Evolutionary conservation across 805 yeast genomes (phyloP), one percentile per base, ranked within the genome.

Genomic region (Candida qinlingensis): DNA sequence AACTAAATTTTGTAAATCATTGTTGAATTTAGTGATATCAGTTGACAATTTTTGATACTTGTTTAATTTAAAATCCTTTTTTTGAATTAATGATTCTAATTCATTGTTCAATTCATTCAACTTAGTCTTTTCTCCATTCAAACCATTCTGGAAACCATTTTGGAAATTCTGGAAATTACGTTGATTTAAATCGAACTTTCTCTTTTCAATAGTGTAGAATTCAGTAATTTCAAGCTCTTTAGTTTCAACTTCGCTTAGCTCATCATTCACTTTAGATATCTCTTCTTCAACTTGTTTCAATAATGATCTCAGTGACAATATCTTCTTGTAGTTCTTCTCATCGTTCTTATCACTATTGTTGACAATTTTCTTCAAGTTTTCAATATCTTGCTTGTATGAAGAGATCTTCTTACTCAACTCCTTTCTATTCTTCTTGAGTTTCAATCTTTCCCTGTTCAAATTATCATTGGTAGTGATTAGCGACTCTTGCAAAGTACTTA

Each of bases 401-500:
- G 71, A 64, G 10, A 81, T 63, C 46, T 75, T 74, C 55, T 82
- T 83, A 45, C 77, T 69, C 57, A 80, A 73, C 49, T 83, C 89
- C 42, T 76, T 76, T 54, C 79, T 76, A 43, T 75, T 62, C 46
- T 79, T 79, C 61, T 81, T 83, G 55, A 82, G 57, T 48, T 76
- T 77, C n/a, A 68, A 58, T 56, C 77, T 76, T 54, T 81, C 87
- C 43, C 80, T 78, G 6, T 74, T 72, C 39, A 83, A 68, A 37
- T 79, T 78, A 27, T 78, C 77, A 53, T 80, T 79, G 0, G 88
- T 81, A 0, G 88, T 81, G 34, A 80, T 72, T 35, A 83, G 76
- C 25, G 86, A 80, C 55, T 80, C 83, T 54, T 83, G 79, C 37
- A 84, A 66, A 1, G 90, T 84, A 1, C 79, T 72, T 41, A 83